These are phyloP conservation scores for Aspergillus puulaauensis DNA, from an alignment of 2,329 filamentous ascomycete species.

Conservation along the genomic window DNA sequence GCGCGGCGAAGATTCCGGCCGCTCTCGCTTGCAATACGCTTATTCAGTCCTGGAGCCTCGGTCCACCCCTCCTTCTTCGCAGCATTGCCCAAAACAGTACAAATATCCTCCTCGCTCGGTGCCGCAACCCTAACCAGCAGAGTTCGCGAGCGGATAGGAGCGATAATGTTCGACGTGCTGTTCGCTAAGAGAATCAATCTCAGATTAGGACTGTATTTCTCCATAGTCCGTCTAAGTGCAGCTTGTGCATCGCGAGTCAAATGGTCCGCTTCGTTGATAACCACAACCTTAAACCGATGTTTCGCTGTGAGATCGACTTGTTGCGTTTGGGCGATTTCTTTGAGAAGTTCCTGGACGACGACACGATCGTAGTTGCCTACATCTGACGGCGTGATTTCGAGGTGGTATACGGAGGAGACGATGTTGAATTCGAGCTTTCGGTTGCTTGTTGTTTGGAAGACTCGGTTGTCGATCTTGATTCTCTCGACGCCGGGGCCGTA, in stretches of 20 bases:
- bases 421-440: constrained; percentile 99
- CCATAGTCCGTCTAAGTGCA: constrained; percentile 92
- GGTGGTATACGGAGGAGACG: constrained; percentile 92
- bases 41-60: constrained; percentile 72
- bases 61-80: constrained; percentile 83
- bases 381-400: constrained; percentile 96
- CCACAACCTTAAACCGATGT: constrained; percentile 96
- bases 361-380: constrained; percentile 96
- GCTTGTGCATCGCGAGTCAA: constrained; percentile 93
- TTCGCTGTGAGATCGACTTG: constrained; percentile 92
- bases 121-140: constrained; percentile 89
- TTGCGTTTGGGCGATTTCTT: constrained; percentile 97
- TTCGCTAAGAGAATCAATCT: constrained; percentile 90
- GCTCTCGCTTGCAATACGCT: constrained; percentile 84
- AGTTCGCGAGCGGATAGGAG: constrained; percentile 91
- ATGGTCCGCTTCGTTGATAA: constrained; percentile 98
- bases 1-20: constrained; percentile 87
- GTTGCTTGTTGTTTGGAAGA: constrained; percentile 93
- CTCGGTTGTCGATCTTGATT: constrained; percentile 97
- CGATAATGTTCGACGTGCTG: constrained; percentile 97
- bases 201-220: constrained; percentile 97
- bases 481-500: constrained; percentile 98
- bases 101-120: constrained; percentile 82
- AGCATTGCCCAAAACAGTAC: constrained; percentile 65
- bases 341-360: constrained; percentile 90